Evolutionary conservation across 2,329 filamentous ascomycete species (phyloP).

Genomic region (Apiospora koreana): DNA sequence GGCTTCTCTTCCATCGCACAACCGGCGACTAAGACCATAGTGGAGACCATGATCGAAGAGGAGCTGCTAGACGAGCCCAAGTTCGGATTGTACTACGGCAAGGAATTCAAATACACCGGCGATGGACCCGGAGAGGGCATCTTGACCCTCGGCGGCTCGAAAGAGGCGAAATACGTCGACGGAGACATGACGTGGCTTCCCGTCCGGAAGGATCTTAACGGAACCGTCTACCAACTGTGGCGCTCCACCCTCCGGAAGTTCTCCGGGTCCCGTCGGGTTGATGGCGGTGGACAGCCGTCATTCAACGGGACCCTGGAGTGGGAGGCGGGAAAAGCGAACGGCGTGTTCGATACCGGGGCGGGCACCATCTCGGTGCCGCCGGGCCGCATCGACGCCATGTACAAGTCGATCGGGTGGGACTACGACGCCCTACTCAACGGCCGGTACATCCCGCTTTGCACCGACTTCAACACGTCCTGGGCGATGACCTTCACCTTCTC

Average conservation of each 20-base stretch:
- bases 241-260: conserved; percentile 24
- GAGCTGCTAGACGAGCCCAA: conserved; percentile 31
- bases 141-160: conserved; percentile 35
- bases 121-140: conserved; percentile 25
- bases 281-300: conserved; percentile 10
- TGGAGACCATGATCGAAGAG: conserved; percentile 33
- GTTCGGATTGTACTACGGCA: conserved; percentile 36
- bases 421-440: conserved; percentile 30
- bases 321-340: conserved; percentile 7
- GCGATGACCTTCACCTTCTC: conserved; percentile 30
- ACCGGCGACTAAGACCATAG: conserved; percentile 30
- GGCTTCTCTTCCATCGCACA: conserved; percentile 34
- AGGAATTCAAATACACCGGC: conserved; percentile 18
- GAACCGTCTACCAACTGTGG: conserved; percentile 33
- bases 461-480: conserved; percentile 39
- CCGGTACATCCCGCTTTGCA: conserved; percentile 34
- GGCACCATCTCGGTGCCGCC: conserved; percentile 28
- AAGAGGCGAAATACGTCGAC: conserved; percentile 30
- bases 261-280: conserved; percentile 12
- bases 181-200: conserved; percentile 25
- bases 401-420: conserved; percentile 37
- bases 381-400: conserved; percentile 27
- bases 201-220: conserved; percentile 13
- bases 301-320: conserved; percentile 14
- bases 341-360: conserved; percentile 38